Percentiles rank a stretch among this genome's conserved stretches.
These are phyloP conservation scores for Diddensiella santjacobensis DNA, from an alignment of 805 yeast species.

Conservation along the genomic window DNA sequence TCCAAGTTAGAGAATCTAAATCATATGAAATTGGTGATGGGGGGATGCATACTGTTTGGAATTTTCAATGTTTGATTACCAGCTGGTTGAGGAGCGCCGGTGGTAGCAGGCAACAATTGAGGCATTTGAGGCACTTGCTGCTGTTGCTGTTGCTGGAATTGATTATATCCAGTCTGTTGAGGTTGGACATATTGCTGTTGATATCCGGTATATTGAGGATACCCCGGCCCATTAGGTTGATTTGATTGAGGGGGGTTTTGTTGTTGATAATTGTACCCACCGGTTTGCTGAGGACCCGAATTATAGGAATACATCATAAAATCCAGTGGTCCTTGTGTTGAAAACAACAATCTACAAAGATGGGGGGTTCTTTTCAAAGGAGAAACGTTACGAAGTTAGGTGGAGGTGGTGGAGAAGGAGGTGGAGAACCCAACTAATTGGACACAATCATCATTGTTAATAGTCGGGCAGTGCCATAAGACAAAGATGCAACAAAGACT, in stretches of 20 bases:
- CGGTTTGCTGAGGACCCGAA: slow-evolving; percentile 20
- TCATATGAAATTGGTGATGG: no score
- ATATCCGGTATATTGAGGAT: slow-evolving; percentile 21
- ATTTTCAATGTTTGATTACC: slow-evolving; percentile 21
- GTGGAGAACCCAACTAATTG: no score
- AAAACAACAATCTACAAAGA: no score
- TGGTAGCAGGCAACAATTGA: slow-evolving; percentile 26
- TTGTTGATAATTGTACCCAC: not conserved
- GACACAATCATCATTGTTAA: no score
- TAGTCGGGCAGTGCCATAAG: no score
- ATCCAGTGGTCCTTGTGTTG: no score
- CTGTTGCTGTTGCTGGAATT: slow-evolving; percentile 25
- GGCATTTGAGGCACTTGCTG: slow-evolving; percentile 7
- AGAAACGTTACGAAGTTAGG: no score
- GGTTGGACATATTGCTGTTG: slow-evolving; percentile 16
- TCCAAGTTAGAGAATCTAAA: no score
- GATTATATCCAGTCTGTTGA: slow-evolving; percentile 32
- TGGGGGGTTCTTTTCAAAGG: no score
- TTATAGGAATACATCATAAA: slow-evolving; percentile 1
- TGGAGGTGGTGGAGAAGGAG: no score
- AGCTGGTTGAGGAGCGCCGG: slow-evolving; percentile 23
- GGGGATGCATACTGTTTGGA: slow-evolving; percentile 25
- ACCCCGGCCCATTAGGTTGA: slow-evolving; percentile 13
- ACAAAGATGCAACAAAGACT: no score
- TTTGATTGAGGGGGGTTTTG: slow-evolving; percentile 8